Evolutionary conservation across 1,139 yeast genomes (phyloP).

Genomic region (Candida sanyaensis): DNA sequence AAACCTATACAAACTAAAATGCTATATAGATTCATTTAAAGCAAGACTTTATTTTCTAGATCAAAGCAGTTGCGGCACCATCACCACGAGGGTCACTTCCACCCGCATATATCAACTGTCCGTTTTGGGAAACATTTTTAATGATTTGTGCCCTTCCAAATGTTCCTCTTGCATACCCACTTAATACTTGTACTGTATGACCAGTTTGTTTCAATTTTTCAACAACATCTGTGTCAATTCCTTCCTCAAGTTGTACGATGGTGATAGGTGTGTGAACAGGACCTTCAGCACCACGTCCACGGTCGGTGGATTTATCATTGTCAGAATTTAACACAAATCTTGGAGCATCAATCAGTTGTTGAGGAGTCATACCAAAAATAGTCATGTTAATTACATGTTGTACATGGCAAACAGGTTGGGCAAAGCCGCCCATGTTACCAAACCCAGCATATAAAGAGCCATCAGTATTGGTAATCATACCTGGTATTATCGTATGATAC

Average conservation of each 20-base stretch:
- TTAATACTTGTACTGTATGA: slow-evolving; percentile 52
- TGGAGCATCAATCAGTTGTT: slow-evolving; percentile 76
- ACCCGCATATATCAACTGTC: slow-evolving; percentile 56
- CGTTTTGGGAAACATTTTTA: slow-evolving; percentile 41
- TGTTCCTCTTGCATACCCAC: slow-evolving; percentile 45
- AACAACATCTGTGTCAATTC: slow-evolving; percentile 47
- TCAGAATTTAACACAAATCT: slow-evolving; percentile 64
- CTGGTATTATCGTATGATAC: slow-evolving; percentile 85
- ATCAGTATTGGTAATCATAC: slow-evolving; percentile 52
- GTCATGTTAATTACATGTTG: slow-evolving; percentile 72
- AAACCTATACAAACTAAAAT: too few species aligned
- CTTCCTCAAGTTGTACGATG: slow-evolving; percentile 66
- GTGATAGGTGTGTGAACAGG: slow-evolving; percentile 65
- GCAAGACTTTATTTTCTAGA: slow-evolving; percentile 2
- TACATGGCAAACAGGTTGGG: slow-evolving; percentile 86
- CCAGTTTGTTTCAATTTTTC: slow-evolving; percentile 53
- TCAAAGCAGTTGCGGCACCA: slow-evolving; percentile 59
- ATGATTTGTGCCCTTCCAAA: slow-evolving; percentile 83
- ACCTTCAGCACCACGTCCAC: slow-evolving; percentile 65
- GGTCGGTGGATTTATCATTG: slow-evolving; percentile 45
- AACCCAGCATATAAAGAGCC: slow-evolving; percentile 62
- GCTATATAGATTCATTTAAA: too few species aligned
- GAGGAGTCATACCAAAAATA: slow-evolving; percentile 67
- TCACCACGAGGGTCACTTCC: slow-evolving; percentile 84
- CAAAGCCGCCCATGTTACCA: slow-evolving; percentile 89